phyloP scores from a whole-genome alignment of 805 yeast genomes.

The Yarrowia phangngaensis region DNA sequence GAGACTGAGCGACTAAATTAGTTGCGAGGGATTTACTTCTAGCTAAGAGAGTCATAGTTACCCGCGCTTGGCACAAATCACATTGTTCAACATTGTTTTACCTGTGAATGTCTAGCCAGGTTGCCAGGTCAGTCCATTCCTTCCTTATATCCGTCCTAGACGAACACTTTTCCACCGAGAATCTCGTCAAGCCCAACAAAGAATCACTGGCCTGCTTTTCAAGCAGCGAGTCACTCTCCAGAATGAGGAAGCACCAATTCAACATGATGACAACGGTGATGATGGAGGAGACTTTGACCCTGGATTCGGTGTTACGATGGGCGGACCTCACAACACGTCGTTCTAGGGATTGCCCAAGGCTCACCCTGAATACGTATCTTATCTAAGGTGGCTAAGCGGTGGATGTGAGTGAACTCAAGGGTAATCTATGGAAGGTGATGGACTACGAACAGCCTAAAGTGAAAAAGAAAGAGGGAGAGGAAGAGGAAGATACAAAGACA shows the following conservation, averaged over 20 bases:
- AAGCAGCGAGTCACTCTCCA: slow-evolving; percentile 22
- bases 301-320: slow-evolving; percentile 37
- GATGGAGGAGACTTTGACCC: slow-evolving; percentile 33
- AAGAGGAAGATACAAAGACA: slow-evolving; percentile 30
- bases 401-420: slow-evolving; percentile 68
- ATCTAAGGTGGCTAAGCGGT: slow-evolving; percentile 73
- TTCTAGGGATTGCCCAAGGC: slow-evolving; percentile 28
- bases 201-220: slow-evolving; percentile 26
- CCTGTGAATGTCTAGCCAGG: too few species aligned
- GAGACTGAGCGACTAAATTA: too few species aligned
- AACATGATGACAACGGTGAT: slow-evolving; percentile 34
- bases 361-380: slow-evolving; percentile 45
- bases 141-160: too few species aligned
- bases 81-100: too few species aligned
- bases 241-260: slow-evolving; percentile 13
- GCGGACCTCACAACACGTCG: slow-evolving; percentile 25
- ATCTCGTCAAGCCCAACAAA: slow-evolving; percentile 49
- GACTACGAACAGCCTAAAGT: slow-evolving; percentile 37
- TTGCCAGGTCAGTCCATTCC: too few species aligned
- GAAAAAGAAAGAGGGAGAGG: slow-evolving; percentile 27
- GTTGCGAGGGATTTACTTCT: too few species aligned
- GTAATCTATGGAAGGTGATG: slow-evolving; percentile 63
- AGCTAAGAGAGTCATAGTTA: too few species aligned
- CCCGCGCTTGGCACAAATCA: too few species aligned
- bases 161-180: slow-evolving; percentile 62